Evolutionary conservation across 2,329 filamentous ascomycete species (phyloP), one percentile per base, ranked within the genome.

Genomic region (Arthrobotrys sinensis): DNA sequence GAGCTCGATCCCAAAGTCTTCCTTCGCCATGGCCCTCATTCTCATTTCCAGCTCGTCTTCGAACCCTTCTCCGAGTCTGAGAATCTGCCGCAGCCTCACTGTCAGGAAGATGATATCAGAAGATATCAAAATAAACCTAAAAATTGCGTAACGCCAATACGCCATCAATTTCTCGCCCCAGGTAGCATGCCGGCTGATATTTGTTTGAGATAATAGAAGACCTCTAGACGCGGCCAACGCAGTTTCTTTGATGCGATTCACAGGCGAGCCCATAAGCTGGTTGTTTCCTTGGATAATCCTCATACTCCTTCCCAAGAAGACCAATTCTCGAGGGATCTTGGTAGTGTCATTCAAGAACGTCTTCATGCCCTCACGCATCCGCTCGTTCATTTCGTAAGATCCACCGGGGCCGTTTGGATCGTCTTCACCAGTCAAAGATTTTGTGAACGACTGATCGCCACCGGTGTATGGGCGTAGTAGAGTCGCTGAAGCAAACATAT

Each of bases 231-330:
- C 79, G 1, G 75, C 67, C 8, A 75, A 28, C 3, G 73, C 69
- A n/a, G 66, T 71, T 46, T 73, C 94, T 86, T 97, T 97, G 84
- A 98, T 90, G 0, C 96, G 88, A 84, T 97, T 94, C 50, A 97
- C 93, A 0, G 94, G 94, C 0, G 91, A 93, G 21, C 94, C 94
- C 64, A 97, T 88, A 84, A 92, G 95, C 83, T 97, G 93, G 83
- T 97, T 97, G 85, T 97, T 96, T 4, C 91, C 93, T 85, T 97
- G 94, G 1, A 97, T 94, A 82, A 97, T 97, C 66, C 94, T 90
- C 87, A 97, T 90, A 84, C 97, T 97, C 45, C 94, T 89, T 0
- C 93, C 93, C 81, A 97, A 94, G 84, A 97, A 97, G 82, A 97
- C 90, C 75, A 97, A 90, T 84, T 97, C 94, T 83, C 92, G 91